A percentile compares a stretch with the other conserved stretches of the same genome.
Evolutionary conservation across 2,329 filamentous ascomycete genomes (phyloP).

Genomic region (Helicocarpus griseus): DNA sequence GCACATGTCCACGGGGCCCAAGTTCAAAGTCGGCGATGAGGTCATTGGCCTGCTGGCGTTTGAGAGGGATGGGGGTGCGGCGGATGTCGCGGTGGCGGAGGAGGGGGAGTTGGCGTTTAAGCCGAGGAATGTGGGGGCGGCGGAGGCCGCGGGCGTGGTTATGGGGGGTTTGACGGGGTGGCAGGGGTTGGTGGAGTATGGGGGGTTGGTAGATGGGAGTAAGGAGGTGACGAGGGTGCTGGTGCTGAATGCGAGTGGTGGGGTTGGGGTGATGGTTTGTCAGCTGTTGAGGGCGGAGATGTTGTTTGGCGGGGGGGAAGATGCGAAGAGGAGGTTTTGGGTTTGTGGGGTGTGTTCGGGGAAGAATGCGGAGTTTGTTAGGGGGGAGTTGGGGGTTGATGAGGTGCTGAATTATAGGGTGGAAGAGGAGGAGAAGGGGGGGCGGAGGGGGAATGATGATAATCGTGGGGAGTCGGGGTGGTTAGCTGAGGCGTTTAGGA

Average conservation of each 20-base stretch:
- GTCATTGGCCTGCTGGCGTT: conserved; percentile 32
- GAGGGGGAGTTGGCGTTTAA: conserved; percentile 31
- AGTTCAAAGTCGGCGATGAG: conserved; percentile 31
- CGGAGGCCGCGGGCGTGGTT: conserved; percentile 28
- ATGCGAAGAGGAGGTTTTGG: conserved; percentile 18
- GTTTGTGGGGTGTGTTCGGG: conserved; percentile 27
- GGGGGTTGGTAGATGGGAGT: not conserved
- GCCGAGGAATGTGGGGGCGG: conserved; percentile 26
- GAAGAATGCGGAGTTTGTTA: conserved; percentile 20
- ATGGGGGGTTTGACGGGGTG: conserved; percentile 32
- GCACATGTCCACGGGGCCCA: conserved; percentile 22
- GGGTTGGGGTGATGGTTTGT: conserved; percentile 28
- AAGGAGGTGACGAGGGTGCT: conserved; percentile 24
- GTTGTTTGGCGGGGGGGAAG: conserved; percentile 20
- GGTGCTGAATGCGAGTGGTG: conserved; percentile 27
- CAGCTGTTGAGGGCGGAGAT: conserved; percentile 27
- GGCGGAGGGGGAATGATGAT: too few species aligned
- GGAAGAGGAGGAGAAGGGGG: conserved; percentile 15
- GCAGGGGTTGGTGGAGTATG: conserved; percentile 21
- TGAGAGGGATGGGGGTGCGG: conserved; percentile 25
- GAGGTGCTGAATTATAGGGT: conserved; percentile 20
- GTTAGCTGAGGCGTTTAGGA: conserved; percentile 22
- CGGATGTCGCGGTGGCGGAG: conserved; percentile 29
- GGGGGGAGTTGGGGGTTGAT: conserved; percentile 23
- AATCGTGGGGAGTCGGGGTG: too few species aligned